A percentile compares a stretch with the other conserved stretches of the same genome.
Conservation (phyloP, 169 alveolate species). For the Plasmodium blacklocki region DNA sequence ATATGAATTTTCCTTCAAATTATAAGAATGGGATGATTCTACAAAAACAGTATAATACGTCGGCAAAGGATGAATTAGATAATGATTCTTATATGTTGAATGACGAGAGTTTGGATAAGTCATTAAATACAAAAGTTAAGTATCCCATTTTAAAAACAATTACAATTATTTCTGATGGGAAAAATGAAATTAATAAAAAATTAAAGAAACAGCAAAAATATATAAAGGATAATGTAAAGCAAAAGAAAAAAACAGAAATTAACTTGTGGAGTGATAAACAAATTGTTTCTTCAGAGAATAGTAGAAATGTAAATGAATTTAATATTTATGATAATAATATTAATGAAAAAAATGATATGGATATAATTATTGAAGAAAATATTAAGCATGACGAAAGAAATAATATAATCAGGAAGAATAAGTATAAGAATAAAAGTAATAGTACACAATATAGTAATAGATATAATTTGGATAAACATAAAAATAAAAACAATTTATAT, state of each 20-base stretch:
- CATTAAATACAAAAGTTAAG: background rate
- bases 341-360: no score
- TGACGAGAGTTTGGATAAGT: background rate
- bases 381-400: no score
- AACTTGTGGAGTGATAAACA: background rate
- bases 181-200: background rate
- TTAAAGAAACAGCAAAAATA: background rate
- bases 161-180: conserved; percentile 44
- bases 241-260: background rate
- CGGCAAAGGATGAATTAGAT: background rate
- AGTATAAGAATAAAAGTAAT: no score
- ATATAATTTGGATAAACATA: no score
- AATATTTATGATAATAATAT: no score
- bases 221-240: background rate
- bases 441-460: no score
- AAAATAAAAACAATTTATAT: no score
- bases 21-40: background rate
- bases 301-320: no score
- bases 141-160: conserved; percentile 34
- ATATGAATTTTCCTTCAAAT: background rate
- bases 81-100: background rate
- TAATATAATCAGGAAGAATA: no score
- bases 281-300: no score
- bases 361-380: no score
- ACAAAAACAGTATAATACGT: no score